Evolutionary conservation across 306 rosid genomes (phyloP), one percentile per base, ranked within the genome.

Genomic region (Lathyrus sativus): DNA sequence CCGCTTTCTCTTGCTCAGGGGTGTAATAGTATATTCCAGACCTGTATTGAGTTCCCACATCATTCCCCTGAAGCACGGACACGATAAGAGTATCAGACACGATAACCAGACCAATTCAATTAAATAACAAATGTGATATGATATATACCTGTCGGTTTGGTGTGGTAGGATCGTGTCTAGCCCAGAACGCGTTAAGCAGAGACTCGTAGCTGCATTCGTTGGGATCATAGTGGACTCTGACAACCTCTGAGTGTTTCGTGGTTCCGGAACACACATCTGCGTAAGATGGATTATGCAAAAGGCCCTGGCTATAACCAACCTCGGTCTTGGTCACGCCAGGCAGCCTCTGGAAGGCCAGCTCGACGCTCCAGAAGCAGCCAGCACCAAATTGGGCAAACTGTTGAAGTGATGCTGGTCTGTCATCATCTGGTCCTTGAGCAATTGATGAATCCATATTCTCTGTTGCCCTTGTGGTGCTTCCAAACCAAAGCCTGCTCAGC

Each of bases 351-450:
- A 92, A 88, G 58, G 86, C 83, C 76, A 92, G 70, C 72, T 92
- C 98, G 64, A 92, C 98, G 6, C 98, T 86, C 98, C 98, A 92
- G 64, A 92, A 92, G 65, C 98, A 92, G 8, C 98, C 98, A 5
- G 91, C 98, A 28, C 98, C 98, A 48, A 92, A 88, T 79, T 92
- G 90, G 4, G 91, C 88, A 65, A 88, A 90, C 69, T 86, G 76
- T 81, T 86, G 98, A 4, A 85, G 91, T 0, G 88, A 87, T 11
- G 87, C 87, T 9, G 96, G 96, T 37, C 74, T 74, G 71, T 88
- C 95, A 37, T 92, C 88, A 70, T 92, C 98, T 2, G 88, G 91
- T 62, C 87, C 91, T 35, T 81, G 93, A 6, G 96, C 78, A 67
- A 87, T 78, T 11, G 91, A 72, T 37, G 91, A 85, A 15, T 85